Conservation (phyloP, 495 filamentous ascomycete species). For the Letharia columbiana region DNA sequence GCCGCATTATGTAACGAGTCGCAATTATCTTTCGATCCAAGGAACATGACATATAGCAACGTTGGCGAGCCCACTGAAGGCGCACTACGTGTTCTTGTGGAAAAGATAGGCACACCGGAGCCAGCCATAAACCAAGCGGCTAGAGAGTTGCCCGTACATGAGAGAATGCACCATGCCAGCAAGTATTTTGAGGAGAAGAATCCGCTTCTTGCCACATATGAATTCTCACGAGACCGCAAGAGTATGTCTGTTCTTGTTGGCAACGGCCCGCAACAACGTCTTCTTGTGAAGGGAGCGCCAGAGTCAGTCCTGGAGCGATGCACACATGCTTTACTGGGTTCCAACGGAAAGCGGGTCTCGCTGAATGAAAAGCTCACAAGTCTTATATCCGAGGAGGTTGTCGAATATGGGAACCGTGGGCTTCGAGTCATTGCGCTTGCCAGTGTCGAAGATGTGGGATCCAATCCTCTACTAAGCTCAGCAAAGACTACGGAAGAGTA, state of each 20-base stretch:
- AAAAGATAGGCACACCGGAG: conserved; percentile 81
- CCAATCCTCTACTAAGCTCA: conserved; percentile 57
- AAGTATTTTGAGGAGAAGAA: conserved; percentile 71
- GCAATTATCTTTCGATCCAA: conserved; percentile 70
- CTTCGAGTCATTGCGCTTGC: conserved; percentile 94
- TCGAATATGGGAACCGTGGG: conserved; percentile 83
- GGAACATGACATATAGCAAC: conserved; percentile 63
- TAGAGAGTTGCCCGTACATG: conserved; percentile 38
- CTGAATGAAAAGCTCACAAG: conserved; percentile 57
- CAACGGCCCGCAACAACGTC: conserved; percentile 55
- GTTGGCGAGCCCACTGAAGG: conserved; percentile 96
- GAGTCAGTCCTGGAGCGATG: conserved; percentile 91
- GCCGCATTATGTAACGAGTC: conserved; percentile 88
- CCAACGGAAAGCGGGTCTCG: conserved; percentile 62
- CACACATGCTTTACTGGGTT: conserved; percentile 64
- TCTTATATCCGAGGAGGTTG: conserved; percentile 65
- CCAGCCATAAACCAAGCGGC: conserved; percentile 46
- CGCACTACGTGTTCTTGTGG: conserved; percentile 79
- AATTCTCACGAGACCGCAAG: conserved; percentile 97
- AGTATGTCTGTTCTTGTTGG: conserved; percentile 97
- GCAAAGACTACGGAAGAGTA: conserved; percentile 83
- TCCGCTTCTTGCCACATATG: conserved; percentile 75
- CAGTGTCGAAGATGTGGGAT: conserved; percentile 59
- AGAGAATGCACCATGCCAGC: conserved; percentile 69
- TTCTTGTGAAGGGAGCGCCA: conserved; percentile 95